Base-by-base conservation (phyloP, 179 eudicot genomes). In the Actinidia chinensis region DNA sequence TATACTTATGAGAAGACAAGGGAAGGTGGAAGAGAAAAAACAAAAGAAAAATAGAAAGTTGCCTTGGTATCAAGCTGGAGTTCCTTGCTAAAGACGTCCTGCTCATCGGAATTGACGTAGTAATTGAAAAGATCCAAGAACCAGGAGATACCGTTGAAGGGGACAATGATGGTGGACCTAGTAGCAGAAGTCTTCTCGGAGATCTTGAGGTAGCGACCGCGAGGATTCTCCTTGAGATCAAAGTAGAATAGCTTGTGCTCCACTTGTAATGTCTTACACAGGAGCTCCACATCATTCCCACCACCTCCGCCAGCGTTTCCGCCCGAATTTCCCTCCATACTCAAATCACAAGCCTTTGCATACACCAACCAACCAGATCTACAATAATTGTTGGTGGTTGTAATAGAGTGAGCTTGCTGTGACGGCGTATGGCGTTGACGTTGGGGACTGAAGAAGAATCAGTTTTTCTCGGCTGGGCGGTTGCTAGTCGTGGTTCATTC, bases 111-210 rank as follows among this genome's bases (percentile, higher is more conserved):
- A 82, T 82, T 90, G 73, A 93, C 91, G 73, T 89, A 95, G 83
- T 93, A 95, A 84, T 95, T 93, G 83, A 95, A 95, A 76, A 93
- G 92, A 87, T 95, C 92, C 59, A 95, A 82, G 82, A 93, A 95
- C 97, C 97, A 95, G 20, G 91, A 83, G 86, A 95, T 86, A 46
- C 98, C 98, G 75, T 85, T 86, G 28, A 88, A 90, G 67, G 98
- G 98, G 55, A 95, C 93, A 48, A 95, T 95, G 72, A 95, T 93
- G 78, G 98, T 95, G 33, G 98, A 95, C 76, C 98, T 81, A 1
- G 97, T 93, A 1, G 98, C 86, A 17, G 98, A 95, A 0, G 98
- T 95, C 86, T 95, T 95, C 88, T 95, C 98, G 1, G 98, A 95
- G 65, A 95, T 95, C 78, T 95, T 95, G 8, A 95, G 90, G 78